Conservation (phyloP, 192 early-diverging fungal genomes). For the Pilaira anomala region DNA sequence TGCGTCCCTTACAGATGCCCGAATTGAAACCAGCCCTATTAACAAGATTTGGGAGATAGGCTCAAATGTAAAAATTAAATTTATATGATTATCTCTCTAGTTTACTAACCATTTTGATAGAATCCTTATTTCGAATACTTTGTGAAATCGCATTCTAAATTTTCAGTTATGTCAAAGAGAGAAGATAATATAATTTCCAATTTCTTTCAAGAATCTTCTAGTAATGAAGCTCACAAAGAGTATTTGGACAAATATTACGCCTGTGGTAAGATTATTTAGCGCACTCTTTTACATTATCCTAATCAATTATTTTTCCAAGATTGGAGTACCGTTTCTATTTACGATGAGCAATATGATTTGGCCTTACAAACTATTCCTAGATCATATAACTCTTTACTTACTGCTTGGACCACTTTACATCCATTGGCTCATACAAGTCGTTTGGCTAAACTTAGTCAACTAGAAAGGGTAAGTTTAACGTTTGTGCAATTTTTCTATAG, state of each 20-base stretch:
- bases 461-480: too few species aligned
- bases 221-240: slow-evolving; percentile 18
- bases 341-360: slow-evolving; percentile 40
- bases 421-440: slow-evolving; percentile 45
- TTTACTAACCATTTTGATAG: slow-evolving; percentile 2
- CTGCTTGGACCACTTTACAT: slow-evolving; percentile 44
- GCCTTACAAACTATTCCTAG: slow-evolving; percentile 43
- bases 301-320: too few species aligned
- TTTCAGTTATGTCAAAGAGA: slow-evolving; percentile 24
- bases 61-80: slow-evolving; percentile 22
- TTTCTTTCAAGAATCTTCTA: slow-evolving; percentile 47
- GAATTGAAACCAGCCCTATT: too few species aligned
- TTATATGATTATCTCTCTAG: background rate
- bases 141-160: slow-evolving; percentile 49
- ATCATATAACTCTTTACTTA: slow-evolving; percentile 44
- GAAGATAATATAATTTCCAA: slow-evolving; percentile 38
- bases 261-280: slow-evolving; percentile 15
- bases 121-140: slow-evolving; percentile 58
- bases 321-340: slow-evolving; percentile 21
- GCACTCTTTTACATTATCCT: too few species aligned
- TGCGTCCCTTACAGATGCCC: slow-evolving; percentile 1
- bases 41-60: slow-evolving; percentile 53
- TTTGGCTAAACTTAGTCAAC: slow-evolving; percentile 33
- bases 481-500: too few species aligned
- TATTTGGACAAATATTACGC: slow-evolving; percentile 20